phyloP scores from a whole-genome alignment of 768 basidiomycete species.

The Pleurotus giganteus region DNA sequence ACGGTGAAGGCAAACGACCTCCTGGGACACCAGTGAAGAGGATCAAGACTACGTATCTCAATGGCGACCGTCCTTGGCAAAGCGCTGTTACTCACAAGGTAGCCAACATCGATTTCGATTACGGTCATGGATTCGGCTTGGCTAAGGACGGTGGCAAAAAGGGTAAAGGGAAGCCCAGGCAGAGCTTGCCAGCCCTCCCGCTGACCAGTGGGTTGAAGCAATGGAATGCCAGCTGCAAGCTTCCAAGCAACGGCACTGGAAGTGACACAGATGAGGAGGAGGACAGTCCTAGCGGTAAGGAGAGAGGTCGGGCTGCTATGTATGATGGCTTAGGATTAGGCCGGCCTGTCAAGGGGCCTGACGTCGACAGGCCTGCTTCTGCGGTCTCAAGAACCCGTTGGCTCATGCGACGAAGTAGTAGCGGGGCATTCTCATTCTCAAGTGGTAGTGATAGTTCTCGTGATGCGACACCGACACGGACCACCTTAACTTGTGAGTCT shows the following conservation, averaged over 20 bases:
- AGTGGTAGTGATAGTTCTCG: conserved; percentile 67
- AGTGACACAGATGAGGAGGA: conserved; percentile 68
- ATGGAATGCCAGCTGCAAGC: conserved; percentile 16
- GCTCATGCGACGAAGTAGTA: conserved; percentile 77
- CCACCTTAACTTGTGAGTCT: conserved; percentile 45
- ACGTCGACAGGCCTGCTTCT: conserved; percentile 23
- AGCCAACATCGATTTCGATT: conserved; percentile 31
- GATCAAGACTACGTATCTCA: conserved; percentile 55
- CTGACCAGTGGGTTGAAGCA: conserved; percentile 1
- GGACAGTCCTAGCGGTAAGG: conserved; percentile 58
- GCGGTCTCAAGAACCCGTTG: conserved; percentile 49
- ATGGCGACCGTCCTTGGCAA: conserved; percentile 71
- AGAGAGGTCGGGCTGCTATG: conserved; percentile 32
- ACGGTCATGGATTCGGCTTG: conserved; percentile 37
- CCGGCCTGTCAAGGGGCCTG: conserved; percentile 38
- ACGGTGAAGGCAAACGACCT: conserved; percentile 50
- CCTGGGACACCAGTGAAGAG: conserved; percentile 86
- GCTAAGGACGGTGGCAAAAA: conserved; percentile 12
- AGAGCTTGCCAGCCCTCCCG: conserved; percentile 65
- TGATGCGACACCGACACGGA: conserved; percentile 61
- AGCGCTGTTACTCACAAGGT: conserved; percentile 75
- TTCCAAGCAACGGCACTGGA: conserved; percentile 32
- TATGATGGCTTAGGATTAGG: conserved; percentile 71
- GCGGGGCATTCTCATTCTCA: conserved; percentile 65
- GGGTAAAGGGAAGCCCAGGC: conserved; percentile 52